phyloP scores from a whole-genome alignment of 2,329 filamentous ascomycete genomes.

The Phyllosticta capitalensis region DNA sequence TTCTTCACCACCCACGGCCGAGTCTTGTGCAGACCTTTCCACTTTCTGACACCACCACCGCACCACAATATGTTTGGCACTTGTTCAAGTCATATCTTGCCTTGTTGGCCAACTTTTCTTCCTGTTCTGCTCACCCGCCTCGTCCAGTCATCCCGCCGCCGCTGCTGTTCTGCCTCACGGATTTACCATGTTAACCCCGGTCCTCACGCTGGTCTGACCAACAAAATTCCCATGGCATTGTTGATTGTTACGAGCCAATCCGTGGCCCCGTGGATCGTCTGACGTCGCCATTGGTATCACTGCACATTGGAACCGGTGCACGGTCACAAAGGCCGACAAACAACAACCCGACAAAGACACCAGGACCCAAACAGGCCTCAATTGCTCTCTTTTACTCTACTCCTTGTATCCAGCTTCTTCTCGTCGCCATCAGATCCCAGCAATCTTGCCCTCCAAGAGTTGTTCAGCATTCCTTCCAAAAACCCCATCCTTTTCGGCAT shows the following conservation, averaged over 20 bases:
- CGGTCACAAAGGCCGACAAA: background rate
- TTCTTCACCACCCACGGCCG: background rate
- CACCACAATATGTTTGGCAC: background rate
- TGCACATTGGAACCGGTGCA: background rate
- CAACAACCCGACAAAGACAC: background rate
- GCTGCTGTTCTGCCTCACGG: background rate
- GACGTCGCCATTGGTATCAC: background rate
- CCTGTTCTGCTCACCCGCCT: too few relatives aligned
- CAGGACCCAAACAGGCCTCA: background rate
- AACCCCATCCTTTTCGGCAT: slow-evolving; percentile 20
- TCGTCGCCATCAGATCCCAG: background rate
- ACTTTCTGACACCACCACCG: slow-evolving; percentile 10
- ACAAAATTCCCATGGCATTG: background rate
- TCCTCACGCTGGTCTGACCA: background rate
- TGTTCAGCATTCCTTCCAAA: slow-evolving; percentile 20
- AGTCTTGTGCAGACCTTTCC: background rate
- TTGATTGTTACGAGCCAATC: background rate
- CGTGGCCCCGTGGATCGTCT: background rate
- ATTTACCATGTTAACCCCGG: background rate
- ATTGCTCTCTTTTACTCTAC: background rate
- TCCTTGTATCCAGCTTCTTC: background rate
- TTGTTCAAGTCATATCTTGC: too few relatives aligned
- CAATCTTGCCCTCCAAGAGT: slow-evolving; percentile 18
- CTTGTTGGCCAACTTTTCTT: too few relatives aligned
- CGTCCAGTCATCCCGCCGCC: too few relatives aligned